These are phyloP conservation scores for Globisporangium mamillatum DNA, from an alignment of 352 stramenopile genomes.

Conservation along the genomic window DNA sequence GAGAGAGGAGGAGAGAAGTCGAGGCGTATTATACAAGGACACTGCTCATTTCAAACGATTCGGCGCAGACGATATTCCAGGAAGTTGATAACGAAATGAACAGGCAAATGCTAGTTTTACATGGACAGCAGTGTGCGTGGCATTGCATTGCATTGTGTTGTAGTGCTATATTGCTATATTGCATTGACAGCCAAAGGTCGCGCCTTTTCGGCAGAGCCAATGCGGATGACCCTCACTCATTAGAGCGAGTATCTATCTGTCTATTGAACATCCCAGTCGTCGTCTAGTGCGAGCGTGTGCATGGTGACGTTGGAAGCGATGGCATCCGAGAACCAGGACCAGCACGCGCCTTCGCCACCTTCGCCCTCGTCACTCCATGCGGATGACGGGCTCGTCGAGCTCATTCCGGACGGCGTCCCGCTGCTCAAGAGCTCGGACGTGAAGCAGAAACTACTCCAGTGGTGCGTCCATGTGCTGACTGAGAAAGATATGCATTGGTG, in stretches of 20 bases:
- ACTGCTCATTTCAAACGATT: background rate
- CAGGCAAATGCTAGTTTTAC: background rate
- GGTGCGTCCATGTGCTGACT: constrained; percentile 18
- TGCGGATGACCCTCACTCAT: too few relatives aligned
- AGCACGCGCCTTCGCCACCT: background rate
- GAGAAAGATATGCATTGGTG: background rate
- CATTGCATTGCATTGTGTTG: background rate
- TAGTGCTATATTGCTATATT: background rate
- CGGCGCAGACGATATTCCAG: background rate
- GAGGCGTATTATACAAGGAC: background rate
- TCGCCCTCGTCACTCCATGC: background rate
- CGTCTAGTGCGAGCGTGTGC: background rate
- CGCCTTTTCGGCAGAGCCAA: background rate
- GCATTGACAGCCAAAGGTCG: background rate
- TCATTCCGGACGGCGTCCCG: constrained; percentile 44
- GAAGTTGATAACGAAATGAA: background rate
- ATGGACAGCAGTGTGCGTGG: background rate
- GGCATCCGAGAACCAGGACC: background rate
- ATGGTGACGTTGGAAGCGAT: background rate
- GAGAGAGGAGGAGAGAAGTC: background rate
- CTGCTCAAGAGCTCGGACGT: constrained; percentile 43
- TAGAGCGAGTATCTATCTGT: background rate
- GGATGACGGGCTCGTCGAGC: constrained; percentile 31
- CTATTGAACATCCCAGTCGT: background rate
- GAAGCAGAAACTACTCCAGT: constrained; percentile 77